These are phyloP conservation scores for Perkinsus chesapeaki DNA, from an alignment of 169 alveolate species.

Conservation along the genomic window DNA sequence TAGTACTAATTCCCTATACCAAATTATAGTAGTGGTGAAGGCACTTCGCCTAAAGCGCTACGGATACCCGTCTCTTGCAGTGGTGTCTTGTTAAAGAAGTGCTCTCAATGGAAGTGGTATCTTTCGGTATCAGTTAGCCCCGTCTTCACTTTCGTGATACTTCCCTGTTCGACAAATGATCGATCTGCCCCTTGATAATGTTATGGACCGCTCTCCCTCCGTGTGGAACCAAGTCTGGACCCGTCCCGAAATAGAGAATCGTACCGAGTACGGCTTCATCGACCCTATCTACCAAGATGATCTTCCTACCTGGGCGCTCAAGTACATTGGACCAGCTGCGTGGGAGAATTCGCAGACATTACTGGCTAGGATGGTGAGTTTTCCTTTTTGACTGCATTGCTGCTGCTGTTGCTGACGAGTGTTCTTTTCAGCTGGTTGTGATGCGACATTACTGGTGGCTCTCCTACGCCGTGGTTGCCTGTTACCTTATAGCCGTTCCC, in stretches of 20 bases:
- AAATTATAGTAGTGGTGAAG: too few relatives aligned
- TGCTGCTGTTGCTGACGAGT: not conserved
- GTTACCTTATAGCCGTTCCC: not conserved
- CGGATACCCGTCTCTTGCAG: too few relatives aligned
- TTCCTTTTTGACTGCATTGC: not conserved
- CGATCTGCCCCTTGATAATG: not conserved
- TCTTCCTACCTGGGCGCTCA: not conserved
- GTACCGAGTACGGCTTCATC: not conserved
- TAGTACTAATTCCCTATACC: too few relatives aligned
- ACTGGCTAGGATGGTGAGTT: not conserved
- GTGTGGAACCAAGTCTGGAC: not conserved
- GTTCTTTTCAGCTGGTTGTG: not conserved
- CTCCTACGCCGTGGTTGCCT: not conserved
- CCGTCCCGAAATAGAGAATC: not conserved
- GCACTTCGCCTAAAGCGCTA: too few relatives aligned
- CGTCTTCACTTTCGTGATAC: not conserved
- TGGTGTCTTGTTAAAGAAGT: too few relatives aligned
- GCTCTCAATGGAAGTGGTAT: not conserved
- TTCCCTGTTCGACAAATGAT: not conserved
- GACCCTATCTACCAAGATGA: not conserved
- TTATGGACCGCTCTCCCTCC: not conserved
- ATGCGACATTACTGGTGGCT: not conserved
- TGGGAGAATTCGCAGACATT: not conserved
- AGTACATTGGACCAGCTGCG: not conserved
- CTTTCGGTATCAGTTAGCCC: not conserved